Evolutionary conservation across 257 asterid species (phyloP).

Genomic region (Solanum boliviense): DNA sequence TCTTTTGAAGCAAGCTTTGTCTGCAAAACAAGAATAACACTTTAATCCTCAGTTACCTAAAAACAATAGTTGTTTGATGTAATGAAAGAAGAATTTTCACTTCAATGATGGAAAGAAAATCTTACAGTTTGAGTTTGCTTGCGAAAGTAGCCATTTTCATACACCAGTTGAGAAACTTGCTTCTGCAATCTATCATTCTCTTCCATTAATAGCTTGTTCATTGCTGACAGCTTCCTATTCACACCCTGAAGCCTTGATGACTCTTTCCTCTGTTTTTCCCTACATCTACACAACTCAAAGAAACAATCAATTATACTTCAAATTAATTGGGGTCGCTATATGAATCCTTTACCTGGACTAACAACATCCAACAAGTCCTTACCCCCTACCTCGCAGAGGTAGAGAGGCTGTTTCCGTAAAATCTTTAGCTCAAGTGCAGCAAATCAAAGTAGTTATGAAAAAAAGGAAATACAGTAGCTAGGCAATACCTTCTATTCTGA

Average conservation of each 20-base stretch:
- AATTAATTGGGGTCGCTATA: neutral
- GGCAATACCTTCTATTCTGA: slow-evolving; percentile 69
- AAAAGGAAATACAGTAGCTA: neutral
- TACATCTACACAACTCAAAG: slow-evolving; percentile 37
- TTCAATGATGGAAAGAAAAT: neutral
- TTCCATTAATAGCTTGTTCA: slow-evolving; percentile 88
- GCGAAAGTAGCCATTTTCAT: slow-evolving; percentile 75
- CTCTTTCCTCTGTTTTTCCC: slow-evolving; percentile 91
- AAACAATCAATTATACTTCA: neutral
- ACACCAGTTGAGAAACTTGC: slow-evolving; percentile 80
- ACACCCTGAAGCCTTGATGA: slow-evolving; percentile 82
- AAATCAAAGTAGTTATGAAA: neutral
- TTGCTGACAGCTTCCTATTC: slow-evolving; percentile 75
- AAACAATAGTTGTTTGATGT: neutral
- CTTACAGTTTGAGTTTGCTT: slow-evolving; percentile 55
- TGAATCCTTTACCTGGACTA: neutral
- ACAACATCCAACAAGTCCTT: neutral
- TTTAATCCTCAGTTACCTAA: neutral
- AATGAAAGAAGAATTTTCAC: neutral
- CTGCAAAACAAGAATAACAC: slow-evolving; percentile 22
- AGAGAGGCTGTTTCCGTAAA: neutral
- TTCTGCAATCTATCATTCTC: slow-evolving; percentile 91
- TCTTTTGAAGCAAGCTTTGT: slow-evolving; percentile 59
- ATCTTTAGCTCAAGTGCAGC: neutral
- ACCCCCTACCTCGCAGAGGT: neutral